phyloP scores from a whole-genome alignment of 1,139 yeast species.

The Yamadazyma taylorii region DNA sequence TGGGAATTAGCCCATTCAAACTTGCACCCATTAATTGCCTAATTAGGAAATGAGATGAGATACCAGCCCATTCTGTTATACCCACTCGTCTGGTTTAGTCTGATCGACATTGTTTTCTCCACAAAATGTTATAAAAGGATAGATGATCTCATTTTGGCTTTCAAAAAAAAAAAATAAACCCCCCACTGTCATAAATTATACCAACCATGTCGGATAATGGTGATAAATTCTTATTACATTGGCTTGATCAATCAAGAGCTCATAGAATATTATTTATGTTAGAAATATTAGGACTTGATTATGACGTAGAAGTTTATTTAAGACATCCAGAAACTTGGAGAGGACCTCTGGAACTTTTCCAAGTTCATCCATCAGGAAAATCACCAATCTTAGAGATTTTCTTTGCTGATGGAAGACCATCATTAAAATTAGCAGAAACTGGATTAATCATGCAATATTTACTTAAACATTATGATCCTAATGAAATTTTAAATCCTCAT shows the following conservation, averaged over 20 bases:
- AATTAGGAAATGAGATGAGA: slow-evolving; percentile 12
- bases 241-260: slow-evolving; percentile 33
- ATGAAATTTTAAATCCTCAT: slow-evolving; percentile 31
- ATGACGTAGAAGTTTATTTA: slow-evolving; percentile 49
- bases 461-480: slow-evolving; percentile 39
- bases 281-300: slow-evolving; percentile 45
- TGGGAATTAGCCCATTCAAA: neutral
- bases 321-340: slow-evolving; percentile 43
- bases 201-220: slow-evolving; percentile 13
- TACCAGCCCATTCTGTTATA: neutral
- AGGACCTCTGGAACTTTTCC: slow-evolving; percentile 45
- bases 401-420: slow-evolving; percentile 43
- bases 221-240: slow-evolving; percentile 18
- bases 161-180: too few relatives aligned
- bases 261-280: slow-evolving; percentile 42
- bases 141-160: too few relatives aligned
- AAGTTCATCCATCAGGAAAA: slow-evolving; percentile 58
- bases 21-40: slow-evolving; percentile 9
- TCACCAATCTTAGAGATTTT: slow-evolving; percentile 52
- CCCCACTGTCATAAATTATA: too few relatives aligned
- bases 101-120: slow-evolving; percentile 3
- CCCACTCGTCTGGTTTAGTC: too few relatives aligned
- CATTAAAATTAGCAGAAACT: slow-evolving; percentile 42
- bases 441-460: slow-evolving; percentile 50
- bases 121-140: slow-evolving; percentile 1